A percentile compares a stretch with the other conserved stretches of the same genome.
Evolutionary conservation across 176 grass and related monocot genomes (phyloP).

Genomic region (Avena atlantica): DNA sequence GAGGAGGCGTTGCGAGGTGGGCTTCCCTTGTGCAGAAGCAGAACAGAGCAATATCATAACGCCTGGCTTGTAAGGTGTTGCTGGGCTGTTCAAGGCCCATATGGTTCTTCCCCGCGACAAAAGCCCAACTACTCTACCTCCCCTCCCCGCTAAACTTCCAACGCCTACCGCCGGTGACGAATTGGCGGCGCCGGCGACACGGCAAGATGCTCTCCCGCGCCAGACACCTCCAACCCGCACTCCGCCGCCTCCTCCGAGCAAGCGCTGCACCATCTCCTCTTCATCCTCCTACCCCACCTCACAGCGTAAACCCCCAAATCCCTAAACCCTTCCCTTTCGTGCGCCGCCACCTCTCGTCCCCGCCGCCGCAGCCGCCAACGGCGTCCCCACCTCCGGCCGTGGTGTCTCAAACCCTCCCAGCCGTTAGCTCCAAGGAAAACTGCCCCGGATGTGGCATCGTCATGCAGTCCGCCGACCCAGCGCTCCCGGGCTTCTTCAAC

Average conservation of each 20-base stretch:
- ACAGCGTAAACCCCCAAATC: not conserved
- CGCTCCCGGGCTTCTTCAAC: constrained; percentile 76
- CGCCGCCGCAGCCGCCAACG: not conserved
- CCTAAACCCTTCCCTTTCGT: constrained; percentile 33
- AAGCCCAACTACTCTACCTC: not conserved
- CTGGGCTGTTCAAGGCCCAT: not conserved
- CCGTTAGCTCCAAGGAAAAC: not conserved
- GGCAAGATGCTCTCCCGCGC: constrained; percentile 52
- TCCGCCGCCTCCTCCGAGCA: constrained; percentile 17
- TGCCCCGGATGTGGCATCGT: constrained; percentile 69
- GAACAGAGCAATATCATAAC: not conserved
- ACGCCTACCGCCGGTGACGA: constrained; percentile 38
- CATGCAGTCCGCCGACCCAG: constrained; percentile 65
- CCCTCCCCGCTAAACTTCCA: not conserved
- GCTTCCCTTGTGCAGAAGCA: not conserved
- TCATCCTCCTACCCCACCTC: not conserved
- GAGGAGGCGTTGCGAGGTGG: not conserved
- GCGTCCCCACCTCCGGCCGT: constrained; percentile 1
- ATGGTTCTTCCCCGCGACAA: not conserved
- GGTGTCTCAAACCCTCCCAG: constrained; percentile 14
- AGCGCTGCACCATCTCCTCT: not conserved
- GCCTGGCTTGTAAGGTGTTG: not conserved
- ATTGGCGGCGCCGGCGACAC: constrained; percentile 27
- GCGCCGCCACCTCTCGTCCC: constrained; percentile 42
- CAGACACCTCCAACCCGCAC: constrained; percentile 21